Conservation (phyloP, 805 yeast genomes). For the Candida arabinofermentans region DNA sequence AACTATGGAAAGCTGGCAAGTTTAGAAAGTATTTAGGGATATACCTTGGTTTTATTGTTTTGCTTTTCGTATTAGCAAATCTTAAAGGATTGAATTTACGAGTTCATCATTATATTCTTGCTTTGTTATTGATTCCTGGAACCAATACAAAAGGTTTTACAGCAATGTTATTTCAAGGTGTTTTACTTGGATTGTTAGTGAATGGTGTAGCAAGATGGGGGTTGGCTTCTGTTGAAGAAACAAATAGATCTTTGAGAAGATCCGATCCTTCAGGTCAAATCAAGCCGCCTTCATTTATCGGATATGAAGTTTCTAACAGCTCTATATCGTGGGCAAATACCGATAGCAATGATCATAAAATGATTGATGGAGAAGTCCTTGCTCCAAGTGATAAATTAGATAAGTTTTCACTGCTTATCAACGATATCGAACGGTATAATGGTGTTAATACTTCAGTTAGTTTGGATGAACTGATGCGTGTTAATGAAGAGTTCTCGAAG, state of each 20-base stretch:
- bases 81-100: slow-evolving; percentile 71
- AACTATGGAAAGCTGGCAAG: slow-evolving; percentile 74
- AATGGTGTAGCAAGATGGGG: slow-evolving; percentile 95
- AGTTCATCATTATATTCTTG: slow-evolving; percentile 77
- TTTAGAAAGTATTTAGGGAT: slow-evolving; percentile 54
- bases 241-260: slow-evolving; percentile 59
- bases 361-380: slow-evolving; percentile 23
- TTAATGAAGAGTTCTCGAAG: slow-evolving; percentile 26
- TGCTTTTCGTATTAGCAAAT: slow-evolving; percentile 40
- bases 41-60: slow-evolving; percentile 44
- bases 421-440: slow-evolving; percentile 73
- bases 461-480: slow-evolving; percentile 31
- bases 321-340: slow-evolving; percentile 34
- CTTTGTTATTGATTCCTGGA: slow-evolving; percentile 75
- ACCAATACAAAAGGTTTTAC: slow-evolving; percentile 70
- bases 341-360: slow-evolving; percentile 1
- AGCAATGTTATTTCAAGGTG: slow-evolving; percentile 78
- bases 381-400: slow-evolving; percentile 32
- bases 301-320: slow-evolving; percentile 30
- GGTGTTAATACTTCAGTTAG: slow-evolving; percentile 49
- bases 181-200: slow-evolving; percentile 71
- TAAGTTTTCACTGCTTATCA: slow-evolving; percentile 63
- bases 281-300: slow-evolving; percentile 47
- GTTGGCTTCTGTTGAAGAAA: slow-evolving; percentile 82
- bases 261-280: slow-evolving; percentile 64